Evolutionary conservation across 495 filamentous ascomycete genomes (phyloP), one percentile per base, ranked within the genome.

Genomic region (Annulohypoxylon nitens): DNA sequence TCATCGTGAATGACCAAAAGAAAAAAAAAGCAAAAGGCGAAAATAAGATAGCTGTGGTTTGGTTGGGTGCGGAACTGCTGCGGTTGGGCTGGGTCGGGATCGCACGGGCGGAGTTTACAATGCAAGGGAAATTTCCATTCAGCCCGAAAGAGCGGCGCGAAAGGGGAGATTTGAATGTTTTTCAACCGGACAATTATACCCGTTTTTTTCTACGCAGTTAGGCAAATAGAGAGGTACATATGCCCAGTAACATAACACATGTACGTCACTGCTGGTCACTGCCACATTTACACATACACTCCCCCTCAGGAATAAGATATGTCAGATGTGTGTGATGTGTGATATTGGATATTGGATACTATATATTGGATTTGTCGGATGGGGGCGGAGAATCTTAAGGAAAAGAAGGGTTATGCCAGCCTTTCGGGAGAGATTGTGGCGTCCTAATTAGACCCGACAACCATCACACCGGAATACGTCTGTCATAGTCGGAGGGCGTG

Each of bases 391-490:
- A 39, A 39, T 23, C 20, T 23, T 23, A 23, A 12, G 36, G 2
- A 39, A 39, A 65, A 58, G 18, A 37, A 18, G 26, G 11, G 20
- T 48, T 2, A n/a, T 67, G 57, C 59, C 72, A 67, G 67, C 58
- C 51, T n/a, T 51, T 64, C 67, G 67, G 67, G 57, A 67, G 50
- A 63, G 39, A 66, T 59, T 47, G 58, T 70, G 67, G 66, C 62
- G 66, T 66, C 50, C 41, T 50, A 41, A 45, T 43, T 43, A 63
- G 58, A 70, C 63, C 67, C 72, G 60, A 61, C 58, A 75, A 70
- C 72, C 67, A 67, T 67, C 67, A 63, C 63, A 33, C 72, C 55
- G 67, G 67, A 70, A 67, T 67, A 53, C 33, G 53, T 62, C 66
- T 60, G 16, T 55, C 57, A 53, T 41, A 18, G 12, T 39, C 20